Percentiles rank a stretch among this genome's conserved stretches.
Evolutionary conservation across 805 yeast species (phyloP).

Genomic region (Zygotorulaspora chibaensis): DNA sequence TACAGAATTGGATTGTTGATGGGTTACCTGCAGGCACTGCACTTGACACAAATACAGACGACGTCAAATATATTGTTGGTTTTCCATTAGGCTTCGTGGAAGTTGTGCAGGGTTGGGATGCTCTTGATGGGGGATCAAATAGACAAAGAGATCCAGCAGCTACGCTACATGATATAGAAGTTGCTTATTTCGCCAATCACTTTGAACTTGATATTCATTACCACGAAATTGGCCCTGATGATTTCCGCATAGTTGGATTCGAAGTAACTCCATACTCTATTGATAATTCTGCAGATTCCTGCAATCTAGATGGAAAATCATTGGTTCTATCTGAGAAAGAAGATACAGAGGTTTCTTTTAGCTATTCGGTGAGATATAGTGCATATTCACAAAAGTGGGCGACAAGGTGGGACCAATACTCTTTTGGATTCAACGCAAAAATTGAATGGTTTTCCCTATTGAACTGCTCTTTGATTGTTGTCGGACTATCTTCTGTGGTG

Average conservation of each 20-base stretch:
- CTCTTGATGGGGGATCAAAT: slow-evolving; percentile 5
- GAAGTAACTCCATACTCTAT: slow-evolving; percentile 67
- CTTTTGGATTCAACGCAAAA: slow-evolving; percentile 86
- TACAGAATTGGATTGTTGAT: slow-evolving; percentile 89
- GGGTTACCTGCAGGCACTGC: slow-evolving; percentile 87
- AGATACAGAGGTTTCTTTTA: slow-evolving; percentile 60
- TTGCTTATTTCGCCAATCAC: slow-evolving; percentile 73
- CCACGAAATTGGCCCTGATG: slow-evolving; percentile 64
- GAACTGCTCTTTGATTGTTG: slow-evolving; percentile 77
- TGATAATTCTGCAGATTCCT: slow-evolving; percentile 38
- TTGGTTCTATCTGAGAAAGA: slow-evolving; percentile 47
- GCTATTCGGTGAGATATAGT: slow-evolving; percentile 77
- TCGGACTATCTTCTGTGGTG: slow-evolving; percentile 71
- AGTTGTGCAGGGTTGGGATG: slow-evolving; percentile 34
- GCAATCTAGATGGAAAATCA: slow-evolving; percentile 34
- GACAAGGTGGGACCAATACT: slow-evolving; percentile 96
- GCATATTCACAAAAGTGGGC: slow-evolving; percentile 85
- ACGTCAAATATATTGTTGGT: slow-evolving; percentile 72
- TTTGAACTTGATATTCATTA: slow-evolving; percentile 75
- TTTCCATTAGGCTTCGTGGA: slow-evolving; percentile 74
- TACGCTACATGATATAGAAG: slow-evolving; percentile 27
- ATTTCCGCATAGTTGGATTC: slow-evolving; percentile 87
- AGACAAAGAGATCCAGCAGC: slow-evolving; percentile 16
- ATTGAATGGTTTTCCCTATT: slow-evolving; percentile 94
- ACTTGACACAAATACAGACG: slow-evolving; percentile 40